phyloP scores from a whole-genome alignment of 2,329 filamentous ascomycete species.

The Paraphoma chrysanthemicola region DNA sequence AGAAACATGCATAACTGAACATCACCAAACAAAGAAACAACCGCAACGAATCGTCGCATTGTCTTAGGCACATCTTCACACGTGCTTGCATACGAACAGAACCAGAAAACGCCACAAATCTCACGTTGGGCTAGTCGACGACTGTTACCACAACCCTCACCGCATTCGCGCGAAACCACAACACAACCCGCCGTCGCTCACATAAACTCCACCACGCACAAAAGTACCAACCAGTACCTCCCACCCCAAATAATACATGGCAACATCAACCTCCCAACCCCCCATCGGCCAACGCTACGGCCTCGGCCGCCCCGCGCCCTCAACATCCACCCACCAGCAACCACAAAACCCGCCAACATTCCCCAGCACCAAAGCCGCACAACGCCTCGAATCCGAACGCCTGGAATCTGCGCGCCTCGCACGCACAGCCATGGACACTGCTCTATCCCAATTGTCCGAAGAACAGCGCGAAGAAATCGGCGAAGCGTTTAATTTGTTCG shows the following conservation, averaged over 20 bases:
- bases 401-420: slow-evolving; percentile 52
- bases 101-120: no score
- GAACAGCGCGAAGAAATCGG: slow-evolving; percentile 93
- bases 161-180: background rate
- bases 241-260: slow-evolving; percentile 48
- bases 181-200: background rate
- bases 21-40: slow-evolving; percentile 10
- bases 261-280: slow-evolving; percentile 60
- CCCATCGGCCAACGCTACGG: slow-evolving; percentile 63
- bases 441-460: slow-evolving; percentile 71
- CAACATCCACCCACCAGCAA: slow-evolving; percentile 12
- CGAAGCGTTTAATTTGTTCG: slow-evolving; percentile 96
- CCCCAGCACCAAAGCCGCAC: slow-evolving; percentile 50
- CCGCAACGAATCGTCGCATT: slow-evolving; percentile 2
- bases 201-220: slow-evolving; percentile 5
- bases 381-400: slow-evolving; percentile 49
- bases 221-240: slow-evolving; percentile 1
- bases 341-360: slow-evolving; percentile 44
- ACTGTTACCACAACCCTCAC: background rate
- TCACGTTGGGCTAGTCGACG: background rate
- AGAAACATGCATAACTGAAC: slow-evolving; percentile 13
- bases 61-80: slow-evolving; percentile 6
- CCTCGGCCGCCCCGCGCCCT: slow-evolving; percentile 49
- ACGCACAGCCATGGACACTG: slow-evolving; percentile 50
- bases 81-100: no score